Evolutionary conservation across 2,329 filamentous ascomycete genomes (phyloP), one percentile per base, ranked within the genome.

Genomic region (Volutella citrinella): DNA sequence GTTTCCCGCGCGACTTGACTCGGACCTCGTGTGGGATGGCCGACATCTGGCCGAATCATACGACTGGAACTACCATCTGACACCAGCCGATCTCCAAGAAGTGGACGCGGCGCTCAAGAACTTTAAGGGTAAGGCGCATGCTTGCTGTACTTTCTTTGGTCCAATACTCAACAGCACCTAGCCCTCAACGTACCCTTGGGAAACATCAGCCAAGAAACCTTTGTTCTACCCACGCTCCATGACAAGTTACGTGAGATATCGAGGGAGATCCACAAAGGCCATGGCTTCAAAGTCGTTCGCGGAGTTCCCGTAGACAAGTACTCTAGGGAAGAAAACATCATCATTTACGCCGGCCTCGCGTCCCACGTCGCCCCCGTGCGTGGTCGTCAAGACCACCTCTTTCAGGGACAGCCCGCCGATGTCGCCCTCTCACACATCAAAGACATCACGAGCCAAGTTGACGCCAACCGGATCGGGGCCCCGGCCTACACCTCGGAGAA

Each of bases 401-500:
- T 58, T 39, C 49, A 67, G 4, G 70, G 68, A n/a, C 43, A 58
- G 18, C 57, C 61, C 0, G 67, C 69, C 6, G 71, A 75, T 27
- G 69, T 57, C 3, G 51, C 54, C 10, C 51, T 62, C 3, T 44
- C 55, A 9, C 55, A 59, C 7, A 50, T 55, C 5, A 52, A 48
- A 18, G 43, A 46, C 27, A 33, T 46, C 11, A 46, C 35, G 22
- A 32, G 45, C 13, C 39, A 34, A 5, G 36, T 49, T 7, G 46
- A 52, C 22, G 33, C 45, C 8, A 43, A 55, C 17, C 59, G 61
- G 4, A 80, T 82, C 29, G 75, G 76, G 4, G 68, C 70, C 2
- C 76, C 76, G 0, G 74, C 76, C 1, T 80, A 78, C 52, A 80
- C 76, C 0, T 64, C 71, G 0, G 76, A 81, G 36, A 79, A 78